Base-by-base conservation (phyloP, 2,329 filamentous ascomycete genomes). In the Aspergillus felis region DNA sequence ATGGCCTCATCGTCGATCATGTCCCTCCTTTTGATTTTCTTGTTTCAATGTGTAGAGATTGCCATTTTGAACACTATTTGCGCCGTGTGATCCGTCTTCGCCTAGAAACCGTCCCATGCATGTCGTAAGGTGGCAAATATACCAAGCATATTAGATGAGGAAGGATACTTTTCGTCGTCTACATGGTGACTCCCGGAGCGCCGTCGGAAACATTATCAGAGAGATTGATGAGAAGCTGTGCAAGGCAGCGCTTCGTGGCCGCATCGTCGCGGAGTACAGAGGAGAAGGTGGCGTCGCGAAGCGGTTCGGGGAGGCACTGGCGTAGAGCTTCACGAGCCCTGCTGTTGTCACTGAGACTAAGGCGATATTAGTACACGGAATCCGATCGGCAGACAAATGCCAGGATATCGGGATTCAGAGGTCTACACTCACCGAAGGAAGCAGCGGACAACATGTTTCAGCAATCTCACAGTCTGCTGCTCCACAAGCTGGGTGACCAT, bases 401-500 rank as follows among this genome's bases (percentile, higher is more conserved):
- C 29, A 7, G 28, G 3, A 38, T 38, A 5, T n/a, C 27, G 9
- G 20, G 17, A n/a, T 14, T n/a, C 28, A 20, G 22, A 27, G 53
- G 24, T 51, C n/a, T 50, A 12, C 32, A 78, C 86, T 66, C 80
- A 95, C 91, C 94, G 86, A 71, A 99, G 83, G 75, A 99, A 99
- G 78, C 94, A 99, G 65, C 94, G 84, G 35, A 99, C 94, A 57
- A 99, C 94, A 72, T 99, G 94, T 83, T 99, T 99, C 25, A 99
- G 85, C 50, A 99, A 82, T 53, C 94, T 85, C 29, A 96, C 94
- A 1, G 94, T 99, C 78, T 99, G 94, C 71, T 96, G 93, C 76
- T 99, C 94, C 42, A 97, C 94, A 41, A 99, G 84, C 78, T 97
- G 93, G 54, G 89, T 92, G 57, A 99, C 94, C 94, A 99, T 99